Evolutionary conservation across 495 filamentous ascomycete species (phyloP).

Genomic region (Collariella sp.): DNA sequence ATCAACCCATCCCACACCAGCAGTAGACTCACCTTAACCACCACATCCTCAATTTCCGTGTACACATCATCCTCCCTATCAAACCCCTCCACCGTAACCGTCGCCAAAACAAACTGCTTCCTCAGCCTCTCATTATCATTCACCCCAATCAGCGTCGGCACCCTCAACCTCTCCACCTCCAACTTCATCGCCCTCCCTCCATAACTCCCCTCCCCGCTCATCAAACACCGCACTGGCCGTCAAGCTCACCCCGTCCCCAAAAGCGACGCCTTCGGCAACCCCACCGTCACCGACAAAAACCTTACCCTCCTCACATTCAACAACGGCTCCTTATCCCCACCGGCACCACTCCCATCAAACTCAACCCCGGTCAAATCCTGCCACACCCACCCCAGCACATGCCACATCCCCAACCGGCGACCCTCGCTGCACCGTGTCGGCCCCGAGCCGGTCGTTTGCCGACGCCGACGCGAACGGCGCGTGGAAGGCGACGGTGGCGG

Average conservation of each 20-base stretch:
- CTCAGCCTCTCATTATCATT: slow-evolving; percentile 48
- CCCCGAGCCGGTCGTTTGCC: slow-evolving; percentile 38
- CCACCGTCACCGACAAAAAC: slow-evolving; percentile 32
- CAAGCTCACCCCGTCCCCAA: slow-evolving; percentile 39
- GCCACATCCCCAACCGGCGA: slow-evolving; percentile 30
- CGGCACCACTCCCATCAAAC: slow-evolving; percentile 2
- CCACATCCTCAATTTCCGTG: slow-evolving; percentile 36
- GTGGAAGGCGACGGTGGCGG: slow-evolving; percentile 40
- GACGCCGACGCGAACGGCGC: slow-evolving; percentile 41
- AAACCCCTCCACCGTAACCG: slow-evolving; percentile 45
- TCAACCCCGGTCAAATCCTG: background rate
- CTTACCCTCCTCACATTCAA: slow-evolving; percentile 23
- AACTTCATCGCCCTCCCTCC: slow-evolving; percentile 27
- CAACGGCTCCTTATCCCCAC: background rate
- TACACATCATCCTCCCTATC: slow-evolving; percentile 34
- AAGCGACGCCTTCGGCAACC: slow-evolving; percentile 46
- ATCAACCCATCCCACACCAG: background rate
- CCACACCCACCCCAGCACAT: slow-evolving; percentile 7
- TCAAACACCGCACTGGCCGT: slow-evolving; percentile 31
- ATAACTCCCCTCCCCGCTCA: slow-evolving; percentile 9
- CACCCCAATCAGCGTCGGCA: slow-evolving; percentile 53
- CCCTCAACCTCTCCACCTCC: slow-evolving; percentile 33
- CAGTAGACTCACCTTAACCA: slow-evolving; percentile 39
- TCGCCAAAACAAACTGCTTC: slow-evolving; percentile 51
- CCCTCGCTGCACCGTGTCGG: slow-evolving; percentile 55